phyloP scores from a whole-genome alignment of 768 basidiomycete genomes.

The Agaricus sinodeliciosus region DNA sequence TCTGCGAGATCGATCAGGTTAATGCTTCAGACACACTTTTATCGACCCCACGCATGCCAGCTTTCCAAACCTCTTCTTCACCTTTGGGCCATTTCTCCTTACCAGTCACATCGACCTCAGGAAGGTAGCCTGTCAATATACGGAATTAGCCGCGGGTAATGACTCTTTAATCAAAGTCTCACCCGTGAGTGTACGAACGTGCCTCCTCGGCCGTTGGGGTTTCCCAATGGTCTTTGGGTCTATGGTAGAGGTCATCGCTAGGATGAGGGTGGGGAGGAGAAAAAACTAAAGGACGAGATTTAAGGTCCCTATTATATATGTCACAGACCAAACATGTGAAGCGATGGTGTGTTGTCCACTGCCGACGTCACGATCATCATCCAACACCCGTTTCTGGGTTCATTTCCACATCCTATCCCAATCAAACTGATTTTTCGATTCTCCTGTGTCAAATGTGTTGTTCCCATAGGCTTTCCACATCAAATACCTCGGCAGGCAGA shows the following conservation, averaged over 20 bases:
- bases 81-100: conserved; percentile 85
- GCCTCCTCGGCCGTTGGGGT: conserved; percentile 50
- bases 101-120: conserved; percentile 69
- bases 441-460: not conserved
- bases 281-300: conserved; percentile 7
- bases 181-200: conserved; percentile 68
- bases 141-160: not conserved
- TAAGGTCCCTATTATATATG: conserved; percentile 5
- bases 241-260: conserved; percentile 57
- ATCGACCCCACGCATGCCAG: conserved; percentile 49
- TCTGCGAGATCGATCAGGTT: not conserved
- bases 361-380: not conserved
- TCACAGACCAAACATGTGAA: conserved; percentile 1
- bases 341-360: not conserved
- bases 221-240: conserved; percentile 63
- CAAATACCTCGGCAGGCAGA: not conserved
- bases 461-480: not conserved
- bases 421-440: too few relatives aligned
- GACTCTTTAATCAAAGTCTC: conserved; percentile 7
- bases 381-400: not conserved
- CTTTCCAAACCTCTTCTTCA: conserved; percentile 71
- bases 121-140: conserved; percentile 53
- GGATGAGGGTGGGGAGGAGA: conserved; percentile 9
- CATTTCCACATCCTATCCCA: not conserved
- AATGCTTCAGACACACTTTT: conserved; percentile 41